These are phyloP conservation scores for Fusarium xylarioides DNA, from an alignment of 2,329 filamentous ascomycete species.

Conservation along the genomic window DNA sequence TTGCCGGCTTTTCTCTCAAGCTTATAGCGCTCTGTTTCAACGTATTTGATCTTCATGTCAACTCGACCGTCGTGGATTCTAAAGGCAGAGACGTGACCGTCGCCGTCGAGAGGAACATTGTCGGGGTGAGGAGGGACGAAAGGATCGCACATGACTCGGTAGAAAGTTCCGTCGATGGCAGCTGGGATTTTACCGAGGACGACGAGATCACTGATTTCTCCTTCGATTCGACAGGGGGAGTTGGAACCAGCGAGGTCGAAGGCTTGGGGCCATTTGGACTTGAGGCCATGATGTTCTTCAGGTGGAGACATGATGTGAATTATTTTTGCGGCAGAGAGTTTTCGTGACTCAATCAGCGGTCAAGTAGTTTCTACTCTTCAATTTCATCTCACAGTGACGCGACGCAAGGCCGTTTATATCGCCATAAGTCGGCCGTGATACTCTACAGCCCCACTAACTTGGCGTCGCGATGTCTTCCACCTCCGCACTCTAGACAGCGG, in stretches of 20 bases:
- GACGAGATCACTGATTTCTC: slow-evolving; percentile 16
- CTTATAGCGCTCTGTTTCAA: slow-evolving; percentile 53
- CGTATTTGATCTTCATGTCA: slow-evolving; percentile 49
- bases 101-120: slow-evolving; percentile 52
- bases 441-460: not conserved
- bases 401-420: not conserved
- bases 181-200: slow-evolving; percentile 35
- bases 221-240: not conserved
- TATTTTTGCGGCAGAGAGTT: not conserved
- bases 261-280: not conserved
- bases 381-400: too few relatives aligned
- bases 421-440: not conserved
- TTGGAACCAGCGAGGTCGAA: not conserved
- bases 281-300: not conserved
- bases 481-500: not conserved
- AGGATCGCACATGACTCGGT: slow-evolving; percentile 53
- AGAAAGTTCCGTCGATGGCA: slow-evolving; percentile 39
- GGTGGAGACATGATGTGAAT: not conserved
- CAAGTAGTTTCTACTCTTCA: too few relatives aligned
- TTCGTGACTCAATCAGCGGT: accelerated
- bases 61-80: slow-evolving; percentile 46
- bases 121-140: slow-evolving; percentile 46
- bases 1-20: slow-evolving; percentile 50
- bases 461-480: not conserved
- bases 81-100: slow-evolving; percentile 52